phyloP scores from a whole-genome alignment of 129 eudicot species.

The Helichrysum umbraculigerum region DNA sequence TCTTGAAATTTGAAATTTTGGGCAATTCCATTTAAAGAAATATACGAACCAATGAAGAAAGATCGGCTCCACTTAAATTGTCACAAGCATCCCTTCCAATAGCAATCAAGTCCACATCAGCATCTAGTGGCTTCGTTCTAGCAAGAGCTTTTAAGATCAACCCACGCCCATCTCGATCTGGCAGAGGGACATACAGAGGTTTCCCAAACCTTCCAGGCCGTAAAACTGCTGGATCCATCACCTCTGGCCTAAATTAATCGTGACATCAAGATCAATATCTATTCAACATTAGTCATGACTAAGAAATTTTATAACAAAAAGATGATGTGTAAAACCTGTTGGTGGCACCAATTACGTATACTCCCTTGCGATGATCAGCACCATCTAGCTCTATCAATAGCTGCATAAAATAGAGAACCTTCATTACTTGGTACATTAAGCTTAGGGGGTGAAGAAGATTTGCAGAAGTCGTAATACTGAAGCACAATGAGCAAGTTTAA shows the following conservation, averaged over 20 bases:
- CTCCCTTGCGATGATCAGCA: constrained; percentile 79
- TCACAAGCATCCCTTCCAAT: constrained; percentile 62
- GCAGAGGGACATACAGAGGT: constrained; percentile 74
- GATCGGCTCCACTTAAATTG: constrained; percentile 89
- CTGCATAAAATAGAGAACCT: constrained; percentile 36
- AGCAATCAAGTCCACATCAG: constrained; percentile 63
- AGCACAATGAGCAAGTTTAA: background rate
- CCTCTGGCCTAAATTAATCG: constrained; percentile 61
- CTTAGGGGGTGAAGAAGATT: background rate
- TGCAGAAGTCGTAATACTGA: background rate
- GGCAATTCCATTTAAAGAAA: background rate
- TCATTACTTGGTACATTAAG: background rate
- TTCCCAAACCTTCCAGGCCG: constrained; percentile 89
- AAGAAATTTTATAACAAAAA: background rate
- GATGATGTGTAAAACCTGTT: constrained; percentile 58
- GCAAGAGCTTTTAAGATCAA: constrained; percentile 76
- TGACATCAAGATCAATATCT: constrained; percentile 8
- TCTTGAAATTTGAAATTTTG: background rate
- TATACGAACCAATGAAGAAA: constrained; percentile 61
- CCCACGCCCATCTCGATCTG: constrained; percentile 82
- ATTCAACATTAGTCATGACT: background rate
- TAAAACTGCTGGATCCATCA: constrained; percentile 70
- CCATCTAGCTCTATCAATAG: constrained; percentile 88
- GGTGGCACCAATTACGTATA: constrained; percentile 91
- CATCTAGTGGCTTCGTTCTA: constrained; percentile 62